These are phyloP conservation scores for Barnettozyma salicaria DNA, from an alignment of 805 yeast species.

Conservation along the genomic window DNA sequence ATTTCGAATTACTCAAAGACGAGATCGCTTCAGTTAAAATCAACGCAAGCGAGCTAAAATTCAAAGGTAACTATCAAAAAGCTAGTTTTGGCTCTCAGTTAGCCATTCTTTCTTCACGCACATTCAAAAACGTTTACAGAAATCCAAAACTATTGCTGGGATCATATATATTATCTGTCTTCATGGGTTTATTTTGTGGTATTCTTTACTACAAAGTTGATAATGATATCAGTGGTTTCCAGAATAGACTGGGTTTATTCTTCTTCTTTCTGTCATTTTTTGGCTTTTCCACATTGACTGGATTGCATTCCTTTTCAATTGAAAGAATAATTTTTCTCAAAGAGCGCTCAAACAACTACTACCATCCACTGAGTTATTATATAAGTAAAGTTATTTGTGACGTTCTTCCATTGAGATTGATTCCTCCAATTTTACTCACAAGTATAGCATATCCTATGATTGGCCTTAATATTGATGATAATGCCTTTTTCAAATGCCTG, in stretches of 20 bases:
- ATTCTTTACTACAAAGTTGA: slow-evolving; percentile 73
- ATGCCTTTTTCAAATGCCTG: slow-evolving; percentile 66
- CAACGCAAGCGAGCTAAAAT: slow-evolving; percentile 19
- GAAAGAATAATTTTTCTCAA: slow-evolving; percentile 87
- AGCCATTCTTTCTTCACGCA: slow-evolving; percentile 70
- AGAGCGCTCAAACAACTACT: slow-evolving; percentile 92
- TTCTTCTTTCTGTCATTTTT: slow-evolving; percentile 86
- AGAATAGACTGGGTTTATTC: slow-evolving; percentile 88
- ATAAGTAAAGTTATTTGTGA: slow-evolving; percentile 83
- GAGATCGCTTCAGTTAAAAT: slow-evolving; percentile 27
- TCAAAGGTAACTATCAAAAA: slow-evolving; percentile 23
- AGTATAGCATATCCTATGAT: slow-evolving; percentile 85
- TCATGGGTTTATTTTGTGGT: slow-evolving; percentile 82
- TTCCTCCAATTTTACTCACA: slow-evolving; percentile 84
- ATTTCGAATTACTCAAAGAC: slow-evolving; percentile 26
- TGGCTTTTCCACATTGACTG: slow-evolving; percentile 91
- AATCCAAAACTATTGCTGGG: slow-evolving; percentile 85
- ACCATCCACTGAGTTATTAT: slow-evolving; percentile 82
- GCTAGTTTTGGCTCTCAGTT: slow-evolving; percentile 66
- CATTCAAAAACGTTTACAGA: slow-evolving; percentile 88
- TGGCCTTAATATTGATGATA: slow-evolving; percentile 74
- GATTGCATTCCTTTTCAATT: slow-evolving; percentile 79
- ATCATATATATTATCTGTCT: slow-evolving; percentile 71
- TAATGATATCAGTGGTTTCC: slow-evolving; percentile 93
- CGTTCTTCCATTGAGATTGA: slow-evolving; percentile 80